Conservation (phyloP, 768 basidiomycete genomes). For the Brasilioporus rufonigricans region DNA sequence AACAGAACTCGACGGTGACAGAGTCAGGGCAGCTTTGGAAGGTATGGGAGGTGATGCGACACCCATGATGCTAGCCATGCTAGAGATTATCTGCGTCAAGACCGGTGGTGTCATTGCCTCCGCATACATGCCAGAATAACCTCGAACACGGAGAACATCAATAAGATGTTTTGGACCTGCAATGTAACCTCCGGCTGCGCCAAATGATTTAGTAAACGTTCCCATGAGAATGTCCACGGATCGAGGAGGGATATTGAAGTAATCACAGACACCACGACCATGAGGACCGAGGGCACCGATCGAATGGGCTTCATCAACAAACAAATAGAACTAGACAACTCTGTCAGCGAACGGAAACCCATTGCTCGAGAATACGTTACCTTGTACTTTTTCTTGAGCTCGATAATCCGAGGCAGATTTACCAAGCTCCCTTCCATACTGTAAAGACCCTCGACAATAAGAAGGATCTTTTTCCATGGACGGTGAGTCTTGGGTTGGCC, state of each 20-base stretch:
- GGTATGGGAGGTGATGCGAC: slow-evolving; percentile 42
- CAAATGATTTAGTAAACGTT: slow-evolving; percentile 95
- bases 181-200: slow-evolving; percentile 93
- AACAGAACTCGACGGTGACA: slow-evolving; percentile 32
- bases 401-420: slow-evolving; percentile 77
- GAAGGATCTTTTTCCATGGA: slow-evolving; percentile 98
- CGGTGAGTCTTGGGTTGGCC: slow-evolving; percentile 96
- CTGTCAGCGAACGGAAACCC: neutral
- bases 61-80: slow-evolving; percentile 98
- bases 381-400: slow-evolving; percentile 94
- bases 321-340: slow-evolving; percentile 79
- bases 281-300: slow-evolving; percentile 93
- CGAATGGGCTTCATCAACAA: slow-evolving; percentile 96
- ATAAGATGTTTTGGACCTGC: slow-evolving; percentile 80
- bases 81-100: slow-evolving; percentile 84
- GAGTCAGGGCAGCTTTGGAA: slow-evolving; percentile 23
- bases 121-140: slow-evolving; percentile 81
- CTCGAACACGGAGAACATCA: slow-evolving; percentile 75
- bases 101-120: slow-evolving; percentile 92
- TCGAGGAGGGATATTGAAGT: slow-evolving; percentile 81
- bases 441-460: slow-evolving; percentile 94
- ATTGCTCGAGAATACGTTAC: slow-evolving; percentile 39
- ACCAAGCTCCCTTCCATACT: slow-evolving; percentile 98
- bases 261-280: slow-evolving; percentile 94
- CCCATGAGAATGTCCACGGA: slow-evolving; percentile 95